Conservation (phyloP, 768 basidiomycete genomes). For the Sarcodon aspratus region DNA sequence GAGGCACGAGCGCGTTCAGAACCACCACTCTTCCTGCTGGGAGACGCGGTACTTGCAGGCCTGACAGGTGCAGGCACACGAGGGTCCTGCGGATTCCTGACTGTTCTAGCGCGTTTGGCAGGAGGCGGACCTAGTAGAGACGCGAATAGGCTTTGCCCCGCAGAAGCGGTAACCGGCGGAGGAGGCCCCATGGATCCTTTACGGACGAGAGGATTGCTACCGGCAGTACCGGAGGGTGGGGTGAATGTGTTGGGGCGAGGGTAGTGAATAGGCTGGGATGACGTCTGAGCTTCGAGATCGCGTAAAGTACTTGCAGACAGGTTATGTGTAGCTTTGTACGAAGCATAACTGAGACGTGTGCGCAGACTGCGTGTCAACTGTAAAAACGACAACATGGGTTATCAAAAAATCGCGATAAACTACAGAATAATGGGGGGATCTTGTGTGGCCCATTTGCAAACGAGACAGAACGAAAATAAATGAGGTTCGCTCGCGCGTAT, state of each 20-base stretch:
- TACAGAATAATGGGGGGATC: slow-evolving; percentile 4
- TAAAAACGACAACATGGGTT: slow-evolving; percentile 13
- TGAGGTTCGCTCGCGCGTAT: neutral
- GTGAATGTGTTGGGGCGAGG: slow-evolving; percentile 23
- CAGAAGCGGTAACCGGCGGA: slow-evolving; percentile 23
- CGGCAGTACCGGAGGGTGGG: slow-evolving; percentile 25
- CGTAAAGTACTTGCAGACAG: slow-evolving; percentile 51
- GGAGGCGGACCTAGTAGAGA: slow-evolving; percentile 73
- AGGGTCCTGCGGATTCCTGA: slow-evolving; percentile 62
- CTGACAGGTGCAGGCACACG: slow-evolving; percentile 40
- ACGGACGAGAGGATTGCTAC: slow-evolving; percentile 8
- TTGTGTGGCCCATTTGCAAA: neutral
- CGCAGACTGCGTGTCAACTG: slow-evolving; percentile 77
- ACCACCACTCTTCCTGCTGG: slow-evolving; percentile 4
- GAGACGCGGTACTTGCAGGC: slow-evolving; percentile 3
- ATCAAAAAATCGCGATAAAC: slow-evolving; percentile 6
- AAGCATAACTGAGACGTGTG: slow-evolving; percentile 72
- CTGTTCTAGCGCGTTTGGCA: slow-evolving; percentile 65
- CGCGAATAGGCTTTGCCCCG: slow-evolving; percentile 52
- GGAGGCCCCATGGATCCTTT: slow-evolving; percentile 19
- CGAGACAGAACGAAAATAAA: neutral
- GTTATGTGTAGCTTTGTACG: slow-evolving; percentile 75
- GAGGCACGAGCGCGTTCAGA: slow-evolving; percentile 3
- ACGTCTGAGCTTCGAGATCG: slow-evolving; percentile 59
- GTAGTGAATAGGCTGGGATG: slow-evolving; percentile 23